A percentile compares a stretch with the other conserved stretches of the same genome.
Evolutionary conservation across 306 rosid genomes (phyloP).

Genomic region (Astragalus glycyphyllos): DNA sequence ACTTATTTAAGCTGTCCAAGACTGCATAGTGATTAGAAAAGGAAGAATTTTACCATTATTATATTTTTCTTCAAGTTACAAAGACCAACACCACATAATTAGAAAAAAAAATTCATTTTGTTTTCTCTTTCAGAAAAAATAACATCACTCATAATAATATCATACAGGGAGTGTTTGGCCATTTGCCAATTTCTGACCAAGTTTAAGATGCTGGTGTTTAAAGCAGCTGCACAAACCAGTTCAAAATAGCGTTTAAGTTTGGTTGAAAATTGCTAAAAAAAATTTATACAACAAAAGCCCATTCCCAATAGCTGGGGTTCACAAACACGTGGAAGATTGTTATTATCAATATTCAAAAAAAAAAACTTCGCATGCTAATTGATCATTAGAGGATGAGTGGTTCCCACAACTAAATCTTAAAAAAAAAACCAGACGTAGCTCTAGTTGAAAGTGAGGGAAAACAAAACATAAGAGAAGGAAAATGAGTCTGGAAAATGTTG

Average conservation of each 20-base stretch:
- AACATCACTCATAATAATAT: not conserved
- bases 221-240: slow-evolving; percentile 5
- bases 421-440: not conserved
- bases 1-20: too few species aligned
- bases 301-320: not conserved
- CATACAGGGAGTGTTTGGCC: not conserved
- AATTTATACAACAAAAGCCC: slow-evolving; percentile 3
- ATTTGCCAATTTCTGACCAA: slow-evolving; percentile 9
- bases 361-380: not conserved
- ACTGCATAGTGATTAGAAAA: too few species aligned
- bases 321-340: not conserved
- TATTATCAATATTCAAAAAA: not conserved
- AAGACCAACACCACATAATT: slow-evolving; percentile 1
- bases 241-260: slow-evolving; percentile 12
- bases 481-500: not conserved
- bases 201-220: not conserved
- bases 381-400: slow-evolving; percentile 9
- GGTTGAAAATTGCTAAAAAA: slow-evolving; percentile 2
- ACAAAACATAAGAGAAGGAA: slow-evolving; percentile 1
- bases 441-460: not conserved
- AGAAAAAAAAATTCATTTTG: not conserved
- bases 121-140: not conserved
- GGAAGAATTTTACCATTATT: too few species aligned
- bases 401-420: slow-evolving; percentile 2
- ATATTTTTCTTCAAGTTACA: not conserved